Evolutionary conservation across 352 stramenopile genomes (phyloP).

Genomic region (Blastocystis sp.): DNA sequence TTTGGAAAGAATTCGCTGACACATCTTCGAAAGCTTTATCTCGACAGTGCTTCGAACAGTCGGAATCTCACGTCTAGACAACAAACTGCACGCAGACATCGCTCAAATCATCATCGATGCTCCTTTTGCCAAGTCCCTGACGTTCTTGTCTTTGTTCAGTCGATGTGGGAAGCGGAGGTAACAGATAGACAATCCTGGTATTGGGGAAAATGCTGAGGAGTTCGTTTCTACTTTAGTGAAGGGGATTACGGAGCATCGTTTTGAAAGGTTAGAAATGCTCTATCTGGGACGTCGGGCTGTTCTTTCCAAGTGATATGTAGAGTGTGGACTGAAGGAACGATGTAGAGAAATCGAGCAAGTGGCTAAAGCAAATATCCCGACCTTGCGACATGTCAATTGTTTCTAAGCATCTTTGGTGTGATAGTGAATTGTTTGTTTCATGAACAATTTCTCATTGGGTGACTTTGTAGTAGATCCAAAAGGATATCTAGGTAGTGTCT

Average conservation of each 20-base stretch:
- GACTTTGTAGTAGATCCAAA: background rate
- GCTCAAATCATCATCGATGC: background rate
- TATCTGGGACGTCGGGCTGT: background rate
- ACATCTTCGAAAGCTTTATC: slow-evolving; percentile 13
- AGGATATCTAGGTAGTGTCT: background rate
- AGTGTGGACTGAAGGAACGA: slow-evolving; percentile 26
- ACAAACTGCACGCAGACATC: background rate
- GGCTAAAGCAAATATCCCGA: slow-evolving; percentile 31
- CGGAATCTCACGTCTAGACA: background rate
- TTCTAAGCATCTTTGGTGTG: background rate
- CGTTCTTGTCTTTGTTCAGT: slow-evolving; percentile 35
- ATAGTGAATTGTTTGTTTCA: background rate
- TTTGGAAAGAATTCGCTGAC: background rate
- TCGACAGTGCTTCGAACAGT: background rate
- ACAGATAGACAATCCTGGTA: slow-evolving; percentile 1
- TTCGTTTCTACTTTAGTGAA: background rate
- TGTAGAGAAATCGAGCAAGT: background rate
- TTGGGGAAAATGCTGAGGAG: slow-evolving; percentile 19
- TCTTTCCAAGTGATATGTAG: background rate
- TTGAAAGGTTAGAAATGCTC: slow-evolving; percentile 25
- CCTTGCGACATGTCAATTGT: slow-evolving; percentile 21
- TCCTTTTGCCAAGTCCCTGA: slow-evolving; percentile 29
- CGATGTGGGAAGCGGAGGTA: background rate
- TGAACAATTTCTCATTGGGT: background rate
- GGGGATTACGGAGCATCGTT: slow-evolving; percentile 4